Conservation (phyloP, 2,329 filamentous ascomycete genomes). For the Westerdykella sp. region DNA sequence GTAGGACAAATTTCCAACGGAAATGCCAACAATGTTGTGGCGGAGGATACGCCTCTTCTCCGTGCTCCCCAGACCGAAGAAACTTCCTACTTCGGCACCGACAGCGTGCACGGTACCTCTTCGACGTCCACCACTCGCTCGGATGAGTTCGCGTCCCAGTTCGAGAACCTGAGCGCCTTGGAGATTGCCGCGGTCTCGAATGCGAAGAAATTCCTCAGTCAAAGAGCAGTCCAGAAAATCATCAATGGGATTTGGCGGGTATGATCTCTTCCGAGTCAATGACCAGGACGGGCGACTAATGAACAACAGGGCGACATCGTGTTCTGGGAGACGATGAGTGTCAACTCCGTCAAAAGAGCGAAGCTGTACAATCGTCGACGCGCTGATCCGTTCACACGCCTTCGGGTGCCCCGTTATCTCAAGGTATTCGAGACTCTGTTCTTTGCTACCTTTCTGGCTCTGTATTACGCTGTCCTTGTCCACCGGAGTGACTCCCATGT, state of each 20-base stretch:
- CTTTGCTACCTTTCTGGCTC: slow-evolving; percentile 65
- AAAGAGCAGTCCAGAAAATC: slow-evolving; percentile 74
- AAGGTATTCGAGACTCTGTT: slow-evolving; percentile 80
- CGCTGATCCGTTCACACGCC: slow-evolving; percentile 40
- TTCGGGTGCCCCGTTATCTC: slow-evolving; percentile 75
- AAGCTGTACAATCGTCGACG: slow-evolving; percentile 61
- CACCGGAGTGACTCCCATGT: slow-evolving; percentile 62
- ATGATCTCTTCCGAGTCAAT: background rate
- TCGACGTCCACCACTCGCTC: slow-evolving; percentile 37
- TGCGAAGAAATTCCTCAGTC: slow-evolving; percentile 78
- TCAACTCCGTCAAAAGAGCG: slow-evolving; percentile 67
- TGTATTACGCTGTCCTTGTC: slow-evolving; percentile 84
- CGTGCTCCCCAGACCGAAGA: slow-evolving; percentile 30
- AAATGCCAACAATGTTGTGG: background rate
- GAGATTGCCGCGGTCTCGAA: slow-evolving; percentile 78
- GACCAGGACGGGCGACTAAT: background rate
- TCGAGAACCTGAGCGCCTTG: slow-evolving; percentile 75
- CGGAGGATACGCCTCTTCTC: slow-evolving; percentile 25
- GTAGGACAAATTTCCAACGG: background rate
- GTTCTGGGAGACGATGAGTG: slow-evolving; percentile 75
- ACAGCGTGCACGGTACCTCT: slow-evolving; percentile 11
- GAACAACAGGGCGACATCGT: slow-evolving; percentile 64
- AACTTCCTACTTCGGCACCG: slow-evolving; percentile 23
- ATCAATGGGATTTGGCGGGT: slow-evolving; percentile 70
- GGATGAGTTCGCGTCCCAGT: slow-evolving; percentile 62